Evolutionary conservation across 176 grass and related monocot genomes (phyloP).

Genomic region (Raddia distichophylla): DNA sequence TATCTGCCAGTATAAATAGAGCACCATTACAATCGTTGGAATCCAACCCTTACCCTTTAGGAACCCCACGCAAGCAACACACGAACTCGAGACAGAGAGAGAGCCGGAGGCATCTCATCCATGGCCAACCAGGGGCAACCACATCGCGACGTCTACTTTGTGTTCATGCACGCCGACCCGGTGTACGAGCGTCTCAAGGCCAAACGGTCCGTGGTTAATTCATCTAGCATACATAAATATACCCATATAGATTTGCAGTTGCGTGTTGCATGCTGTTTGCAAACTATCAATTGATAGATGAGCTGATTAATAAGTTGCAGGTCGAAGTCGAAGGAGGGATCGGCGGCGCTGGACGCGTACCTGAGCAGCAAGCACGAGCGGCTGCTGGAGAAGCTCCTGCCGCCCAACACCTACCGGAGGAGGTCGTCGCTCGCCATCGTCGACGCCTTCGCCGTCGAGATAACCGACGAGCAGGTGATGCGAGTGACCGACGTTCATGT

Average conservation of each 20-base stretch:
- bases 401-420: constrained; percentile 58
- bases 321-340: constrained; percentile 72
- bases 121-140: not conserved
- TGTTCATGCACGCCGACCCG: constrained; percentile 85
- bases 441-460: constrained; percentile 54
- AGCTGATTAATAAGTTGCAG: constrained; percentile 15
- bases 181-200: constrained; percentile 61
- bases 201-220: constrained; percentile 41
- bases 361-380: constrained; percentile 73
- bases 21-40: too few species aligned
- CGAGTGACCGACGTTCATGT: too few species aligned
- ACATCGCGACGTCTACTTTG: constrained; percentile 68
- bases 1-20: too few species aligned
- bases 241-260: too few species aligned
- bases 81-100: too few species aligned
- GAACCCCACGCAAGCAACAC: too few species aligned
- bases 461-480: constrained; percentile 59
- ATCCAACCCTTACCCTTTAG: too few species aligned
- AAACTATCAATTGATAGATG: too few species aligned
- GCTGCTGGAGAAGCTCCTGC: constrained; percentile 59
- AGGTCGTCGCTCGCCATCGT: constrained; percentile 50
- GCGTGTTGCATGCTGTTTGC: not conserved
- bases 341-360: constrained; percentile 54
- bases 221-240: too few species aligned
- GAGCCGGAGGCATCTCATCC: too few species aligned